These are phyloP conservation scores for Metschnikowia shivogae DNA, from an alignment of 805 yeast genomes.

Conservation along the genomic window DNA sequence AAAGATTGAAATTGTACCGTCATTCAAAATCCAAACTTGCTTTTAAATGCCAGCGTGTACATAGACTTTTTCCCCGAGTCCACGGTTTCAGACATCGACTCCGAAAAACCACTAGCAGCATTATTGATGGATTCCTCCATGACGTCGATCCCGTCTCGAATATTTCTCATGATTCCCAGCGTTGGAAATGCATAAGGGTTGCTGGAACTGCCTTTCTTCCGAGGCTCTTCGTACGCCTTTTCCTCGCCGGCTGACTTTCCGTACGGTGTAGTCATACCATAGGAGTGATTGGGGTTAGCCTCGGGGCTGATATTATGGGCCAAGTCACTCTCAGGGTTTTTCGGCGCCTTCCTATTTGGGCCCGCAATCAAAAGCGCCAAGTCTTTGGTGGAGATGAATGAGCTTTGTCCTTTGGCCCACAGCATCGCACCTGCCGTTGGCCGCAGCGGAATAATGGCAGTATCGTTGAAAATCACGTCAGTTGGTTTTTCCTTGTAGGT, in stretches of 20 bases:
- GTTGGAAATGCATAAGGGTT: constrained; percentile 38
- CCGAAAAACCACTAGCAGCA: constrained; percentile 52
- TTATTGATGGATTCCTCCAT: constrained; percentile 54
- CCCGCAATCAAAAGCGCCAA: constrained; percentile 71
- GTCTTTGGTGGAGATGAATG: constrained; percentile 56
- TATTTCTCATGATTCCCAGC: constrained; percentile 36
- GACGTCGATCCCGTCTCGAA: constrained; percentile 50
- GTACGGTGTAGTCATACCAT: constrained; percentile 23
- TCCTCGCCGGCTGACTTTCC: constrained; percentile 2
- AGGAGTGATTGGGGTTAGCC: constrained; percentile 34
- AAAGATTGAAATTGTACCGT: background rate
- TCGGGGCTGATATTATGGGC: constrained; percentile 46
- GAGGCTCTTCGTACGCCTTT: constrained; percentile 45
- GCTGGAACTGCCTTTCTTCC: constrained; percentile 26
- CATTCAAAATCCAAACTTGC: constrained; percentile 48
- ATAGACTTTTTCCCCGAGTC: constrained; percentile 48
- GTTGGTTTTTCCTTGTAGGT: constrained; percentile 23
- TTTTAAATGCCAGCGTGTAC: constrained; percentile 48
- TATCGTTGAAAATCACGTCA: constrained; percentile 68
- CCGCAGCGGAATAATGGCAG: constrained; percentile 65
- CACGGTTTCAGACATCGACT: constrained; percentile 48
- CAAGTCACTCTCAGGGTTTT: constrained; percentile 54
- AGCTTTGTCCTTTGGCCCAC: constrained; percentile 77
- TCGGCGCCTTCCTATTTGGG: constrained; percentile 59
- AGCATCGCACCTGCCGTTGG: constrained; percentile 77